phyloP scores from a whole-genome alignment of 768 basidiomycete genomes.

The Lentinula boryana region DNA sequence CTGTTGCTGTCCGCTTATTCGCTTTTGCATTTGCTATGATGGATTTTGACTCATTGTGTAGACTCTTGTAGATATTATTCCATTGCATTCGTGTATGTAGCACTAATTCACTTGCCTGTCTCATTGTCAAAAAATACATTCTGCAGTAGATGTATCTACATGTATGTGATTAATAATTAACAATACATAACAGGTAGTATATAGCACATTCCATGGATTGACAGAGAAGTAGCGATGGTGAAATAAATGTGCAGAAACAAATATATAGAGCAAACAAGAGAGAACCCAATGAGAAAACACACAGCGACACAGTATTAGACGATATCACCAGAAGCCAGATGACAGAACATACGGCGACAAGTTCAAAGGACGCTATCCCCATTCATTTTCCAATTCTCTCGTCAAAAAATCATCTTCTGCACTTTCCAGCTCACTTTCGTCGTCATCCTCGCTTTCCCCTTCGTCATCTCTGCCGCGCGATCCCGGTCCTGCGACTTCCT shows the following conservation, averaged over 20 bases:
- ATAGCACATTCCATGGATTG: neutral
- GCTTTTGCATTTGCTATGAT: no score
- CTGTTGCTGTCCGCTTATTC: neutral
- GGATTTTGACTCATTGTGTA: neutral
- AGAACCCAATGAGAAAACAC: neutral
- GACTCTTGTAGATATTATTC: neutral
- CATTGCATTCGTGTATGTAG: neutral
- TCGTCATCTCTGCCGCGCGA: slow-evolving; percentile 31
- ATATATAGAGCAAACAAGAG: neutral
- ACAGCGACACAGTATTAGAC: neutral
- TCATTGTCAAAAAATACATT: neutral
- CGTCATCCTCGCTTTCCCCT: slow-evolving; percentile 37
- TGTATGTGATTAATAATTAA: neutral
- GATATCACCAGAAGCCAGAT: neutral
- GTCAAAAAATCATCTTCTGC: slow-evolving; percentile 78
- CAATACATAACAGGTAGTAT: neutral
- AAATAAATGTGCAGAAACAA: neutral
- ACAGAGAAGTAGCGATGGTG: neutral
- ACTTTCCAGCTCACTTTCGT: slow-evolving; percentile 44
- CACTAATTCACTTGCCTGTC: neutral
- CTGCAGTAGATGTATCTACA: neutral
- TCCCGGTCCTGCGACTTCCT: slow-evolving; percentile 13
- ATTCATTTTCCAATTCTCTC: slow-evolving; percentile 72
- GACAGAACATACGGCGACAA: slow-evolving; percentile 1
- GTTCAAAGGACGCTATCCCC: slow-evolving; percentile 45